Evolutionary conservation across 208 protist genomes (phyloP).

Genomic region (Crithidia sp.): DNA sequence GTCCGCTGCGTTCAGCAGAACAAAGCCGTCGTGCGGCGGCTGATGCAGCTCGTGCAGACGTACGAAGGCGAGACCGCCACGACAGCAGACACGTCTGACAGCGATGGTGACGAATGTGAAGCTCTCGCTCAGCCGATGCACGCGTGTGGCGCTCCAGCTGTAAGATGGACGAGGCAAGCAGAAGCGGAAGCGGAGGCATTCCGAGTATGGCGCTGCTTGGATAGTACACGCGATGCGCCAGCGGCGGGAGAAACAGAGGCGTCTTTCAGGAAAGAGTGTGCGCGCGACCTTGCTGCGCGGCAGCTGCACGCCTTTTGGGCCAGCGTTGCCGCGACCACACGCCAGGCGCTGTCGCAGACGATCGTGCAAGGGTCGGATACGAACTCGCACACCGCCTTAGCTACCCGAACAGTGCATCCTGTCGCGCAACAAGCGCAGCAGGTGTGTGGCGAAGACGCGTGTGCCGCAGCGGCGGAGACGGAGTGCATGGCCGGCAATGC

Average conservation of each 20-base stretch:
- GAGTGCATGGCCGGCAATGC: too few relatives aligned
- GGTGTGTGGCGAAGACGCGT: too few relatives aligned
- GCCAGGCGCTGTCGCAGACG: neutral
- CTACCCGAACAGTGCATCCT: too few relatives aligned
- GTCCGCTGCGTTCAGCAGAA: constrained; percentile 32
- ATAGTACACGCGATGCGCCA: too few relatives aligned
- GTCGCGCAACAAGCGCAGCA: too few relatives aligned
- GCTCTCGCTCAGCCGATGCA: too few relatives aligned
- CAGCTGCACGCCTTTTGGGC: constrained; percentile 26
- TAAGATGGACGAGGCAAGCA: neutral
- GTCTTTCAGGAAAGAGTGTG: neutral
- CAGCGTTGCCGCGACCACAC: constrained; percentile 15
- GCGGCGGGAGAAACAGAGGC: too few relatives aligned
- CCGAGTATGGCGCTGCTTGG: constrained; percentile 23
- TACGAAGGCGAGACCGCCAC: constrained; percentile 1
- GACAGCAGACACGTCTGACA: neutral
- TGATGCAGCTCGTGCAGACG: constrained; percentile 29
- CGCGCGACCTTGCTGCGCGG: neutral
- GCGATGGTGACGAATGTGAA: too few relatives aligned
- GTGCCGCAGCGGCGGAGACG: too few relatives aligned
- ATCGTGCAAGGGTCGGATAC: neutral
- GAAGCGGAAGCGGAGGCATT: neutral
- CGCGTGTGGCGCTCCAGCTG: too few relatives aligned
- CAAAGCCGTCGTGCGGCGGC: constrained; percentile 31
- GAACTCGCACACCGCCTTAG: too few relatives aligned